A percentile compares a stretch with the other conserved stretches of the same genome.
These are phyloP conservation scores for Colletotrichum siamense DNA, from an alignment of 2,329 filamentous ascomycete genomes.

Conservation along the genomic window DNA sequence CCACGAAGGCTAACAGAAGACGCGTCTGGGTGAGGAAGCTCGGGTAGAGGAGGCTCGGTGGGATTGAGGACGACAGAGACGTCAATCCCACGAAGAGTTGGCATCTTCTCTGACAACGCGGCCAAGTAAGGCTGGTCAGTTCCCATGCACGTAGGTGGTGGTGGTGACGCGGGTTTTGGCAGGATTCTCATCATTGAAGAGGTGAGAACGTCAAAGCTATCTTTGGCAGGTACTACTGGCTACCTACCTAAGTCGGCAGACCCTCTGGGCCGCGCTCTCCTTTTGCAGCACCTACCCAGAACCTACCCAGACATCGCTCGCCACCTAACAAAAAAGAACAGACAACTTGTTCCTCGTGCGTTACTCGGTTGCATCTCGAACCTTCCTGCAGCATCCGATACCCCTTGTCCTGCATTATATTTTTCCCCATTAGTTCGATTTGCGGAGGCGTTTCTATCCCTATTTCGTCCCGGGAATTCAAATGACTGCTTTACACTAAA, in stretches of 20 bases:
- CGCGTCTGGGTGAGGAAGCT: conserved; percentile 61
- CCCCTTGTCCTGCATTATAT: not conserved
- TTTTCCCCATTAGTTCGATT: not conserved
- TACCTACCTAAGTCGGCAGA: not conserved
- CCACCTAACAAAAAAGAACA: not conserved
- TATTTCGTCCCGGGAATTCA: not conserved
- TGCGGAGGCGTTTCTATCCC: not conserved
- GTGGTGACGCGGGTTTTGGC: not conserved
- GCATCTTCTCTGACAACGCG: conserved; percentile 41
- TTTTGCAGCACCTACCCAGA: not conserved
- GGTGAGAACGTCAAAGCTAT: not conserved
- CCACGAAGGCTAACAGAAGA: conserved; percentile 44
- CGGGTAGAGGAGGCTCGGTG: conserved; percentile 45
- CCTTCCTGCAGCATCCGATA: not conserved
- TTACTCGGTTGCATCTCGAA: not conserved
- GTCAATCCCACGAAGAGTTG: conserved; percentile 53
- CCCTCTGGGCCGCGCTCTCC: not conserved
- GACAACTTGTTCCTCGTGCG: not conserved
- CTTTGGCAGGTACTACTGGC: not conserved
- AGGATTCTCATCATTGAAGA: not conserved
- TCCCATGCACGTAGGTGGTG: not conserved
- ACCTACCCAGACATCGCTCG: not conserved
- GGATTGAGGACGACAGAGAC: conserved; percentile 46
- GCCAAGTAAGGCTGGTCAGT: not conserved
- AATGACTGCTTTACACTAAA: not conserved